Percentiles rank a stretch among this genome's conserved stretches.
phyloP scores from a whole-genome alignment of 768 basidiomycete species.

The Hypsizygus marmoreus region DNA sequence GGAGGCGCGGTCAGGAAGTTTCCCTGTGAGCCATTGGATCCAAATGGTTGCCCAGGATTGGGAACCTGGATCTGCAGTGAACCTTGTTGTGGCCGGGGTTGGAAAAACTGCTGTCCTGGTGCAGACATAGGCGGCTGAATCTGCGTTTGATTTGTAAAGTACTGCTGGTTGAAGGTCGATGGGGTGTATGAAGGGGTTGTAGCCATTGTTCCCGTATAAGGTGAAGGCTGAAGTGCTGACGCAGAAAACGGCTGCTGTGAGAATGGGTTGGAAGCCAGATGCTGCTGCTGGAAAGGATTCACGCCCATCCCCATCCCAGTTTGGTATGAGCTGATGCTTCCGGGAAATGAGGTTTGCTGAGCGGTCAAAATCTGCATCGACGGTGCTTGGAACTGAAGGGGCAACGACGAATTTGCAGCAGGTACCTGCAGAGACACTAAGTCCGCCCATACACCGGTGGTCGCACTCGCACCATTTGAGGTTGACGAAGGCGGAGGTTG shows the following conservation, averaged over 20 bases:
- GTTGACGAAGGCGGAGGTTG: slow-evolving; percentile 23
- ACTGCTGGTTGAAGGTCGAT: slow-evolving; percentile 16
- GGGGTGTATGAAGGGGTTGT: slow-evolving; percentile 6
- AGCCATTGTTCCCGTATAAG: slow-evolving; percentile 1
- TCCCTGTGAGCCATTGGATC: slow-evolving; percentile 14
- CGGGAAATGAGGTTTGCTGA: slow-evolving; percentile 13
- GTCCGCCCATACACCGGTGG: slow-evolving; percentile 59
- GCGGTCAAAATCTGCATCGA: slow-evolving; percentile 4
- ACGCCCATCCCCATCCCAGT: slow-evolving; percentile 24
- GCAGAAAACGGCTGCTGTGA: slow-evolving; percentile 21
- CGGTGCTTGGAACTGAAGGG: slow-evolving; percentile 43
- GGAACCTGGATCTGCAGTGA: slow-evolving; percentile 24
- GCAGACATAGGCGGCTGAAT: slow-evolving; percentile 21
- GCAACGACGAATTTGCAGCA: slow-evolving; percentile 52
- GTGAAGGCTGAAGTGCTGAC: slow-evolving; percentile 7
- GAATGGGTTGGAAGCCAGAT: slow-evolving; percentile 29
- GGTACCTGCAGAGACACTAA: slow-evolving; percentile 49
- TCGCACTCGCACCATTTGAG: slow-evolving; percentile 16
- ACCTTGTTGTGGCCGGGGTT: slow-evolving; percentile 25
- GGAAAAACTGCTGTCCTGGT: slow-evolving; percentile 15
- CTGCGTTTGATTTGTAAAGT: slow-evolving; percentile 22
- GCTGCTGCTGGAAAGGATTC: slow-evolving; percentile 29
- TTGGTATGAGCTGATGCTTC: slow-evolving; percentile 17
- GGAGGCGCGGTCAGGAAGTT: slow-evolving; percentile 30
- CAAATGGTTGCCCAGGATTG: slow-evolving; percentile 7